Evolutionary conservation across 345 rosid species (phyloP), one percentile per base, ranked within the genome.

Genomic region (Hirschfeldia incana): DNA sequence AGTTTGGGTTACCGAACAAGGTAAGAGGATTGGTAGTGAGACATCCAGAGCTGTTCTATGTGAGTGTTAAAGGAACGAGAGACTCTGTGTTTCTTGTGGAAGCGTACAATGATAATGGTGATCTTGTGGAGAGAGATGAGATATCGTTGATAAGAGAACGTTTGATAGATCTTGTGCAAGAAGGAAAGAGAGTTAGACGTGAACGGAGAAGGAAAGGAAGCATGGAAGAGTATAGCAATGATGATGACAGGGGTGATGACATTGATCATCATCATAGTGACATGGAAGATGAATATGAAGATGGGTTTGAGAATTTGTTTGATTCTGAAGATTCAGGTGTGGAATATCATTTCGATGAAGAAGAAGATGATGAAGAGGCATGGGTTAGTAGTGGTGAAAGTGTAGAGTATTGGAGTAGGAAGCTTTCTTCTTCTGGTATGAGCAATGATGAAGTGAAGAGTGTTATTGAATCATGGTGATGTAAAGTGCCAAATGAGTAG

Each of bases 11-110:
- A 1, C 83, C 97, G 8, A 92, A 92, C 68, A 87, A 90, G 86
- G 64, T 90, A 85, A 86, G 94, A 84, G 86, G 84, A 0, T 79
- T 94, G 94, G 77, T 92, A 33, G 75, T 87, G 67, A 87, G 98
- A 75, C 98, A 92, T 76, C 97, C 97, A 1, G 97, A 92, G 75
- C 70, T 94, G 60, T 92, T 94, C 83, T 94, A 94, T 32, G 88
- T 90, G 39, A 92, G 97, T 70, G 49, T 89, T 81, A 94, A 94
- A 81, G 97, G 98, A 2, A 68, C 82, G 4, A 90, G 97, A 77
- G 80, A 92, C 84, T 92, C 94, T 67, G 93, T 90, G 13, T 85
- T 90, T 80, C 85, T 94, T 39, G 92, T 84, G 0, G 97, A 92
- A 76, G 89, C 87, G 12, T 92, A 81, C 63, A 87, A 86, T 78